These are phyloP conservation scores for Mycena epipterygia DNA, from an alignment of 768 basidiomycete genomes.

Conservation along the genomic window DNA sequence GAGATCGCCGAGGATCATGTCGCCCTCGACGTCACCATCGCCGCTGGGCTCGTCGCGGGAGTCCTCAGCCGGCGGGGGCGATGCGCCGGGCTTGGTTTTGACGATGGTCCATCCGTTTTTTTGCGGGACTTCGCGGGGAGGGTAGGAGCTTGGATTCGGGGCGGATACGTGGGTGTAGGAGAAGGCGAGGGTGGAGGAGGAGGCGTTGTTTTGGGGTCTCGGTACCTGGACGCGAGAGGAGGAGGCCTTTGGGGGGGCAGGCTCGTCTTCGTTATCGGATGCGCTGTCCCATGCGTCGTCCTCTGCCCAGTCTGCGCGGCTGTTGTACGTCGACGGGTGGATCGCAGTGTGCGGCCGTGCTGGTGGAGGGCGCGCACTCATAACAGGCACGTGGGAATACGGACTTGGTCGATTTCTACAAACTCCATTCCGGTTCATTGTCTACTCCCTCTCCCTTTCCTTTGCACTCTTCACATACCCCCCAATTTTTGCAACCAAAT, in stretches of 20 bases:
- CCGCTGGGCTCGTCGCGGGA: conserved; percentile 45
- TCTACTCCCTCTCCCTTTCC: background rate
- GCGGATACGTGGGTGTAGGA: conserved; percentile 86
- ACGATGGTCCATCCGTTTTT: conserved; percentile 88
- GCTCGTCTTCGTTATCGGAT: conserved; percentile 63
- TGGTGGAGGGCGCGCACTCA: conserved; percentile 76
- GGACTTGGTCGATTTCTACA: too few species aligned
- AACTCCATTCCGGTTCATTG: too few species aligned
- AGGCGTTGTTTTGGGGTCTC: conserved; percentile 55
- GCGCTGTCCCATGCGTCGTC: conserved; percentile 91
- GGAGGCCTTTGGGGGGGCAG: conserved; percentile 74
- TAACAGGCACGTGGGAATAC: conserved; percentile 34
- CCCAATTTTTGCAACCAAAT: conserved; percentile 43
- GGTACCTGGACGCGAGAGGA: conserved; percentile 64
- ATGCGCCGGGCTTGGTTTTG: conserved; percentile 47
- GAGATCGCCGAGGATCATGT: conserved; percentile 83
- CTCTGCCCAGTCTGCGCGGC: conserved; percentile 76
- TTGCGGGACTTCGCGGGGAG: conserved; percentile 60
- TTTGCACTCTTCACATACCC: conserved; percentile 27
- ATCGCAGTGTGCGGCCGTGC: conserved; percentile 81
- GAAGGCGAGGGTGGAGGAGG: conserved; percentile 78
- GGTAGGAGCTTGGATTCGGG: conserved; percentile 83
- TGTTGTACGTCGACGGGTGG: conserved; percentile 58
- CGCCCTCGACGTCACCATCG: conserved; percentile 80
- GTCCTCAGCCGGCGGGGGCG: conserved; percentile 37